These are phyloP conservation scores for Penicillium sp. DNA, from an alignment of 2,329 filamentous ascomycete genomes.

Conservation along the genomic window DNA sequence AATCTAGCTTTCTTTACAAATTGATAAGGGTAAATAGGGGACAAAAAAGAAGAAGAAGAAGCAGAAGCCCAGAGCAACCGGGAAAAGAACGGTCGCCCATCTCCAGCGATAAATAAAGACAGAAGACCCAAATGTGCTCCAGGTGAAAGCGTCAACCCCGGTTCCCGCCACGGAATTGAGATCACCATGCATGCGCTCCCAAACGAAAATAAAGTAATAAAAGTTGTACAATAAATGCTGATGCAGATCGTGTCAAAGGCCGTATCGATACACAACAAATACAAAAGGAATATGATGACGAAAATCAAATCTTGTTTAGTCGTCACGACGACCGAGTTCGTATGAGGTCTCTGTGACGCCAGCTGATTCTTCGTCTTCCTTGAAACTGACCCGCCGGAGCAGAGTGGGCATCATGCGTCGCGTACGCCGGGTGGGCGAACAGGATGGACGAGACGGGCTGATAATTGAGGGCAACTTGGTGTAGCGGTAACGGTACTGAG, in stretches of 20 bases:
- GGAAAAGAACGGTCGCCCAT: not conserved
- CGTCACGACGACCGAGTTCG: conserved; percentile 37
- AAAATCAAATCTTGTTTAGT: conserved; percentile 21
- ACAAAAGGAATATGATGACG: conserved; percentile 8
- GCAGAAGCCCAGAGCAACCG: conserved; percentile 6
- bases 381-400: conserved; percentile 40
- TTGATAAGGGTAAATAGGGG: conserved; percentile 14
- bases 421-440: conserved; percentile 37
- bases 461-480: conserved; percentile 30
- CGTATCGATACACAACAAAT: conserved; percentile 24
- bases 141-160: conserved; percentile 22
- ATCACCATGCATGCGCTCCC: conserved; percentile 23
- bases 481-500: conserved; percentile 44
- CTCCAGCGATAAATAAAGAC: conserved; percentile 12
- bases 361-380: conserved; percentile 42
- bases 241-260: conserved; percentile 29
- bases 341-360: conserved; percentile 38
- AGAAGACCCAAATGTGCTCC: conserved; percentile 20
- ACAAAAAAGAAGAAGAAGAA: conserved; percentile 10
- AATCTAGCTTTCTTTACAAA: conserved; percentile 31
- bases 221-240: conserved; percentile 24
- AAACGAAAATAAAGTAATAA: conserved; percentile 13
- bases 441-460: conserved; percentile 26
- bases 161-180: conserved; percentile 24
- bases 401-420: conserved; percentile 36